Evolutionary conservation across 331 rosid species (phyloP), one percentile per base, ranked within the genome.

Genomic region (Arachis monticola): DNA sequence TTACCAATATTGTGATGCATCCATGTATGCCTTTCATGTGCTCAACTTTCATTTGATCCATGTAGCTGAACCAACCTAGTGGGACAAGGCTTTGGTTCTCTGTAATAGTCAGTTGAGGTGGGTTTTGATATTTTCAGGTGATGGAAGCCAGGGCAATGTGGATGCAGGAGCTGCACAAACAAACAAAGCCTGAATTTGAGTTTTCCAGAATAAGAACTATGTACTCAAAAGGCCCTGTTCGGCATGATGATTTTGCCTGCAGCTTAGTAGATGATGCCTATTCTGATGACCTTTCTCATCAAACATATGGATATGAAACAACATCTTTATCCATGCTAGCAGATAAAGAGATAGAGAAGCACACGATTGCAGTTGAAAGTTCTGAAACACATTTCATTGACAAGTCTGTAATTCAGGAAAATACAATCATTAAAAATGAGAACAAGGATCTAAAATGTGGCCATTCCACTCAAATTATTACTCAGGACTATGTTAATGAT

Each of bases 151-250:
- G 98, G 87, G 79, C 93, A 50, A 79, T 82, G 88, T 93, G 98
- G 98, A 93, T 93, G 98, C 87, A 90, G 78, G 97, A 91, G 82
- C 85, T 89, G 87, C 98, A 93, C 10, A 83, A 84, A 85, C 89
- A 85, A 72, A 84, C 78, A 55, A 83, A 87, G 62, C 85, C 84
- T 48, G 92, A 86, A 71, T 64, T 79, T 72, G 87, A 84, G 69
- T 72, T 82, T 83, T 81, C 69, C 41, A 85, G 88, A 59, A 82
- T 90, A 79, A 83, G 82, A 70, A 51, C 75, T 77, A 80, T 82
- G 40, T 81, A 70, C 80, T 48, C 77, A 40, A 88, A 77, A 73
- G 88, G 83, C 78, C 76, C 55, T 73, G 66, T 80, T 47, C 72
- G 60, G 32, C 83, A 81, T 61, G 89, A 89, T 45, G 86, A 85